phyloP scores from a whole-genome alignment of 352 stramenopile genomes.

The Phytopythium helicoides region DNA sequence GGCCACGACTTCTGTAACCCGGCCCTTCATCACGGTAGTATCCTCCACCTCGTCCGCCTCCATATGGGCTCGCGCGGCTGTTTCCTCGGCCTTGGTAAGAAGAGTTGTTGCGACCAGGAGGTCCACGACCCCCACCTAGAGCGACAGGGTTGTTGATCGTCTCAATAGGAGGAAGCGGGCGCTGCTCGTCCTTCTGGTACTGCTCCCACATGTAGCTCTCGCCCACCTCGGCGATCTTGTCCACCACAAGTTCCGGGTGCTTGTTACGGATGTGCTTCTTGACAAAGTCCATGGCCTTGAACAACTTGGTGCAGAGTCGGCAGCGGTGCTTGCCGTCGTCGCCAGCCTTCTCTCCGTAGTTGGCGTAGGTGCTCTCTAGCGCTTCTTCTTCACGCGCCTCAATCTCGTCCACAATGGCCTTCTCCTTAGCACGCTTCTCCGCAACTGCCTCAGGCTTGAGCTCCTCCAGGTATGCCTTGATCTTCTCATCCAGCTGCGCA shows the following conservation, averaged over 20 bases:
- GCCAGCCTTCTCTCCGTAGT: constrained; percentile 81
- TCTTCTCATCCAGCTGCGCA: constrained; percentile 70
- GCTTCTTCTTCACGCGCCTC: constrained; percentile 68
- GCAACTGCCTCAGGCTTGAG: constrained; percentile 44
- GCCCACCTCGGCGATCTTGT: constrained; percentile 77
- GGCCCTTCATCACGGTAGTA: constrained; percentile 58
- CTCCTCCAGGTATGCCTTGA: constrained; percentile 64
- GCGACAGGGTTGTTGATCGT: constrained; percentile 64
- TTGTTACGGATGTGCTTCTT: constrained; percentile 91
- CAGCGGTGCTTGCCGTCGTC: constrained; percentile 83
- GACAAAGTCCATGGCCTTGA: constrained; percentile 86
- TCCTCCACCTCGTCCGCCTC: constrained; percentile 26
- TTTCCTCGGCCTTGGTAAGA: constrained; percentile 15
- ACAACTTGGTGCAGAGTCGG: constrained; percentile 84
- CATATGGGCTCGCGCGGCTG: constrained; percentile 22
- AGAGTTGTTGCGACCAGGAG: constrained; percentile 20
- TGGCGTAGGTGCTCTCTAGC: constrained; percentile 72
- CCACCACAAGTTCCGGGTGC: constrained; percentile 77
- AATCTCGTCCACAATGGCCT: constrained; percentile 70
- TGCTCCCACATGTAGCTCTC: constrained; percentile 89
- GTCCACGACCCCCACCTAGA: constrained; percentile 25
- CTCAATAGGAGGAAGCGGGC: constrained; percentile 70
- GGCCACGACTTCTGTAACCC: constrained; percentile 49
- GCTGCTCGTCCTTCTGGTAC: constrained; percentile 79
- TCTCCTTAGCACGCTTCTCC: constrained; percentile 50